A percentile compares a stretch with the other conserved stretches of the same genome.
Evolutionary conservation across 495 filamentous ascomycete genomes (phyloP).

Genomic region (Pseudotulostoma volvatum): DNA sequence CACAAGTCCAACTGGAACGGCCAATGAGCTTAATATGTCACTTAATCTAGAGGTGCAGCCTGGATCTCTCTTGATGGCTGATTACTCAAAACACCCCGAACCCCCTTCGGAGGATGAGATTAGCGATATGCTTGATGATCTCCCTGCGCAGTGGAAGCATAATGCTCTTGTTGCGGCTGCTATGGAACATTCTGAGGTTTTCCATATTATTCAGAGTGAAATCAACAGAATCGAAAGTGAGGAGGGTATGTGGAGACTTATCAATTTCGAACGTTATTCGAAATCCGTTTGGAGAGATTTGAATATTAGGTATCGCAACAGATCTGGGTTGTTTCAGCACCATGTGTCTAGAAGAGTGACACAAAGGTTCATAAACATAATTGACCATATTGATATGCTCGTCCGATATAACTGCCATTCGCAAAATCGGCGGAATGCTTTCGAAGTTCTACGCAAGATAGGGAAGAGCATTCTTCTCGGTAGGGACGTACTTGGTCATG

Average conservation of each 20-base stretch:
- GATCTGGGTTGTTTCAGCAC: not conserved
- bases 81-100: no score
- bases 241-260: not conserved
- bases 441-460: constrained; percentile 9
- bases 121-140: not conserved
- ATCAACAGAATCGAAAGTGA: not conserved
- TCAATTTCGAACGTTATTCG: not conserved
- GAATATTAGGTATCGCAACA: not conserved
- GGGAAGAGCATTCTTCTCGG: constrained; percentile 9
- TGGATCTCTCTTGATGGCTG: no score
- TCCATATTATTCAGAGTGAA: not conserved
- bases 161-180: not conserved
- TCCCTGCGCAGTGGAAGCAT: not conserved
- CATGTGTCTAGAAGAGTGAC: not conserved
- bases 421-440: constrained; percentile 7
- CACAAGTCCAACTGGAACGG: no score
- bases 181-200: not conserved
- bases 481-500: constrained; percentile 4
- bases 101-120: no score
- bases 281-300: not conserved
- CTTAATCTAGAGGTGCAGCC: no score
- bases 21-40: no score
- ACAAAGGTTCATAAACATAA: not conserved
- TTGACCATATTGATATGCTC: not conserved
- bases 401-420: not conserved